Base-by-base conservation (phyloP, 2,329 filamentous ascomycete genomes). In the Pyrenochaeta sp. region DNA sequence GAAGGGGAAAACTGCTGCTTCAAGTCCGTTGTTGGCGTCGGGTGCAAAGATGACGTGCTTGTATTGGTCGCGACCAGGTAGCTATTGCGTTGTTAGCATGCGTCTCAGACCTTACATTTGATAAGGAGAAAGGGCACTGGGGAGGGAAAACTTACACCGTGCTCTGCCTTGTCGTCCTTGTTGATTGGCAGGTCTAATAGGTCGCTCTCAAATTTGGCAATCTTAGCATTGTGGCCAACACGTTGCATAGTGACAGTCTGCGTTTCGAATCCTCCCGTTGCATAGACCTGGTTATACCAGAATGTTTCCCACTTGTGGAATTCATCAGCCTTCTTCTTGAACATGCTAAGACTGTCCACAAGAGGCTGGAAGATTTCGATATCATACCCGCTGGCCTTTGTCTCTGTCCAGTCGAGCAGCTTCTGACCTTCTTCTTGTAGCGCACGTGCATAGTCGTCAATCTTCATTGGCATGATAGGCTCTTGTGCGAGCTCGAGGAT, bases 31-130 rank as follows among this genome's bases (percentile, higher is more conserved):
- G 89, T 91, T 93, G 2, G 86, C 80, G 68, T 91, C 86, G 0
- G 95, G 95, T 1, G 90, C 94, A 72, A 93, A 96, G 51, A 99
- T 79, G 69, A 96, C 84, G 76, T 97, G 95, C 75, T 96, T 97
- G 82, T 92, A 99, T 77, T 98, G 95, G 4, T 90, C 90, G 60
- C 94, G 88, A 65, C 91, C 91, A 33, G 91, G 90, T 4, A 96
- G 84, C 73, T 75, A 45, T 48, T 50, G 3, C 11, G 43, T 6
- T 35, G 45, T 67, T 44, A 60, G 59, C 40, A 53, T 20, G 29
- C 9, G 12, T 9, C n/a, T 17, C 14, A 14, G 2, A 27, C 4
- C n/a, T 14, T 18, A 3, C 9, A 18, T 10, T 20, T 10, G 3
- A 35, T 30, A 18, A 14, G 17, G 12, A 33, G 20, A 49, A 36